Conservation (phyloP, 2,329 filamentous ascomycete species). For the Aspergillus pseudonomiae region DNA sequence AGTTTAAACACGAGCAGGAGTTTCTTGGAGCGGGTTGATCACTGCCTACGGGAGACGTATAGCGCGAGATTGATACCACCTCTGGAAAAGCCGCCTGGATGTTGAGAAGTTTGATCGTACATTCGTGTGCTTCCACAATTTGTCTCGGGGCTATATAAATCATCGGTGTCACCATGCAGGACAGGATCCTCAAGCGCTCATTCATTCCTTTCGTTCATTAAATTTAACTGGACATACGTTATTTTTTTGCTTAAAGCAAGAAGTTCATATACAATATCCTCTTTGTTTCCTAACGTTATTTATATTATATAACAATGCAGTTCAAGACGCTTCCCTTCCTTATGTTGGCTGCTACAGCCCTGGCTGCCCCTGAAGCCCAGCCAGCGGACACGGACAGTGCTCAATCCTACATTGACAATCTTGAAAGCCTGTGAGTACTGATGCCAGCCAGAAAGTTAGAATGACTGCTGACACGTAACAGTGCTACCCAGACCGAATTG, state of each 20-base stretch:
- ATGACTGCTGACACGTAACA: neutral
- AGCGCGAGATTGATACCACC: neutral
- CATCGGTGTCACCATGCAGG: neutral
- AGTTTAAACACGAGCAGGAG: slow-evolving; percentile 1
- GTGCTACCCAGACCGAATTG: neutral
- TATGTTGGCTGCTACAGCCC: slow-evolving; percentile 24
- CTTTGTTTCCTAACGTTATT: slow-evolving; percentile 1
- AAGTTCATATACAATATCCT: neutral
- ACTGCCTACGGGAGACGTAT: neutral
- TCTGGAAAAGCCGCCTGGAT: neutral
- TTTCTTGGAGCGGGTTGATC: neutral
- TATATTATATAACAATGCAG: slow-evolving; percentile 21
- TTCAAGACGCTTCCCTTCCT: slow-evolving; percentile 28
- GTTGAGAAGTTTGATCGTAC: neutral
- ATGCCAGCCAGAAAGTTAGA: neutral
- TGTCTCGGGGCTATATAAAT: neutral
- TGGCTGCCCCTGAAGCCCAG: slow-evolving; percentile 18
- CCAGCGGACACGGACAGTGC: slow-evolving; percentile 12
- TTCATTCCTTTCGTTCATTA: neutral
- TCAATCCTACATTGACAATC: slow-evolving; percentile 5
- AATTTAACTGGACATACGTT: neutral
- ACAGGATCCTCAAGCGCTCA: neutral
- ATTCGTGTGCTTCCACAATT: neutral
- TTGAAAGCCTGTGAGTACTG: slow-evolving; percentile 7
- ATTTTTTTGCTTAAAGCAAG: neutral